These are phyloP conservation scores for Tetrahymena thermophila DNA, from an alignment of 73 alveolate genomes.

Conservation along the genomic window DNA sequence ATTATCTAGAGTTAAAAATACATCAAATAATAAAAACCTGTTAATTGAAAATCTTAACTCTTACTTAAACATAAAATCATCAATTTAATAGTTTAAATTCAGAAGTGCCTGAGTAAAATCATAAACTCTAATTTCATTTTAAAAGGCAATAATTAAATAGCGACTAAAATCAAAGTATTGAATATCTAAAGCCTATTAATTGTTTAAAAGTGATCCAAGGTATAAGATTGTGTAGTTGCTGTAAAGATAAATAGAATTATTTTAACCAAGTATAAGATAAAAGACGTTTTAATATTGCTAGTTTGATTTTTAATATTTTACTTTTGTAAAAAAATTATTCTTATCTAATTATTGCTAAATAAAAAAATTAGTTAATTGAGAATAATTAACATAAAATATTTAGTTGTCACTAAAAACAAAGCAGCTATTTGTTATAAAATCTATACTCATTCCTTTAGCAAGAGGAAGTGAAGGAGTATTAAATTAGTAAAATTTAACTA, in stretches of 20 bases:
- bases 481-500: no score
- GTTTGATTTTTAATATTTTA: no score
- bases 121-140: not conserved
- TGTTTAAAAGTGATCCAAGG: not conserved
- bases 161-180: not conserved
- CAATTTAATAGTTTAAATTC: not conserved
- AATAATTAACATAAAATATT: no score
- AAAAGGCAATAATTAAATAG: not conserved
- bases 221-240: no score
- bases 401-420: not conserved
- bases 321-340: not conserved
- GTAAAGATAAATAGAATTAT: no score
- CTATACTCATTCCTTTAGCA: not conserved
- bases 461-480: not conserved
- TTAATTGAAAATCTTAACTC: not conserved
- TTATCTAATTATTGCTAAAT: not conserved
- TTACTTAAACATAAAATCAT: not conserved
- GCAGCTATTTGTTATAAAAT: not conserved
- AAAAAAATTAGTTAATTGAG: not conserved
- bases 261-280: not conserved
- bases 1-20: not conserved
- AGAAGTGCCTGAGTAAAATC: not conserved
- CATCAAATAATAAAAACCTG: not conserved
- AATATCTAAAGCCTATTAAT: not conserved
- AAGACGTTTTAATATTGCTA: no score